Conservation (phyloP, 2,329 filamentous ascomycete species). For the Trichoderma harzianum region DNA sequence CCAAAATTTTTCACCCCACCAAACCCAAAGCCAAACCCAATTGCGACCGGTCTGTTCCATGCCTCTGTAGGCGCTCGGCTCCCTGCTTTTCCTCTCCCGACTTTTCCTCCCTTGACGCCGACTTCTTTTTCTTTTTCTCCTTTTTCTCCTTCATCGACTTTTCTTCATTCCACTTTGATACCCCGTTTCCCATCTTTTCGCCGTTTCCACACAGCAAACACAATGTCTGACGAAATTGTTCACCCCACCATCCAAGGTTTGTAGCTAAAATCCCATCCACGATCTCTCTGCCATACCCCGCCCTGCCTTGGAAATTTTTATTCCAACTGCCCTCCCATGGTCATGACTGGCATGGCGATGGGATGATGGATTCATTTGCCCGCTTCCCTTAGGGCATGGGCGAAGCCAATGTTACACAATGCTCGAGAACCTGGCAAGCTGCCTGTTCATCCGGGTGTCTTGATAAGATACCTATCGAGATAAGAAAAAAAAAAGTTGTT, state of each 20-base stretch:
- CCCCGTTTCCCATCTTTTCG: constrained; percentile 17
- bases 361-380: neutral
- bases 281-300: constrained; percentile 13
- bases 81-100: neutral
- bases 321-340: constrained; percentile 21
- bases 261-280: constrained; percentile 11
- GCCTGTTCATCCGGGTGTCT: neutral
- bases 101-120: neutral
- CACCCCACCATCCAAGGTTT: constrained; percentile 72
- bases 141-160: neutral
- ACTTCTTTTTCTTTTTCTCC: neutral
- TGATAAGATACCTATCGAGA: neutral
- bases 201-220: constrained; percentile 28
- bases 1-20: constrained; percentile 24
- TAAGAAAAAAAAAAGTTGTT: constrained; percentile 1
- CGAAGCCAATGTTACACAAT: neutral
- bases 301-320: constrained; percentile 18
- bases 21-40: constrained; percentile 14
- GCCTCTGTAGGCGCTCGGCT: constrained; percentile 21
- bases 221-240: constrained; percentile 63
- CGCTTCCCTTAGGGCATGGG: too few species aligned
- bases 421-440: neutral
- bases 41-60: neutral
- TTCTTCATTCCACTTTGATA: neutral
- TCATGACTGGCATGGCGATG: neutral